Evolutionary conservation across 768 basidiomycete species (phyloP), one percentile per base, ranked within the genome.

Genomic region (Hypholoma sublateritium): DNA sequence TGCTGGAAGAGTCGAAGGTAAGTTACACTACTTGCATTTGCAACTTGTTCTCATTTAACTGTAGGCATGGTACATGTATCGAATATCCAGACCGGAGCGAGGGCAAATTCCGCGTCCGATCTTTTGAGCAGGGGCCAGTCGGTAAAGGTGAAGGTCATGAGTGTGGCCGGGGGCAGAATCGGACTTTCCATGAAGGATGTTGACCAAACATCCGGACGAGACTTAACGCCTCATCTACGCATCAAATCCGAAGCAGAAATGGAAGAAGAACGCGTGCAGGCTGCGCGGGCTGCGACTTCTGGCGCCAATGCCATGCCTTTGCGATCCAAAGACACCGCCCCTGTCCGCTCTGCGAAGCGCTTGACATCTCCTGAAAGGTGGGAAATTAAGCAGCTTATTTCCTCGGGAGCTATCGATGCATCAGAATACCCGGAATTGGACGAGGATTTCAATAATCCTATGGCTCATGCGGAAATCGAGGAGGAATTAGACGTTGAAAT

Each of bases 321-420:
- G 14, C 71, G 82, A 67, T 65, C 82, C 62, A 69, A 82, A 69
- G 69, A 80, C 61, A 73, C 77, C 44, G 82, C 58, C n/a, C 67
- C 78, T 21, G 80, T 86, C 14, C 84, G 87, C 32, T 91, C 89
- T 2, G 93, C 94, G 0, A 95, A 94, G 67, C 84, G 96, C 14
- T 76, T 98, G 56, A 95, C 95, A 1, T 95, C 92, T 6, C 97
- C 97, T 1, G 97, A 99, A 72, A 86, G 97, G 25, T 99, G 97
- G 95, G 97, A 99, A 76, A 95, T 99, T 73, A 98, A 98, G 72
- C 97, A 98, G 70, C 84, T 99, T 55, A 97, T 98, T 54, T 91
- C 97, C 0, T 97, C 95, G 28, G 97, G 97, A 42, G 91, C 87
- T 14, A 83, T 98, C 53, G 87, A 88, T 61, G 89, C 95, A 11